A percentile compares a stretch with the other conserved stretches of the same genome.
phyloP scores from a whole-genome alignment of 169 alveolate genomes.

The Eimeria acervulina region DNA sequence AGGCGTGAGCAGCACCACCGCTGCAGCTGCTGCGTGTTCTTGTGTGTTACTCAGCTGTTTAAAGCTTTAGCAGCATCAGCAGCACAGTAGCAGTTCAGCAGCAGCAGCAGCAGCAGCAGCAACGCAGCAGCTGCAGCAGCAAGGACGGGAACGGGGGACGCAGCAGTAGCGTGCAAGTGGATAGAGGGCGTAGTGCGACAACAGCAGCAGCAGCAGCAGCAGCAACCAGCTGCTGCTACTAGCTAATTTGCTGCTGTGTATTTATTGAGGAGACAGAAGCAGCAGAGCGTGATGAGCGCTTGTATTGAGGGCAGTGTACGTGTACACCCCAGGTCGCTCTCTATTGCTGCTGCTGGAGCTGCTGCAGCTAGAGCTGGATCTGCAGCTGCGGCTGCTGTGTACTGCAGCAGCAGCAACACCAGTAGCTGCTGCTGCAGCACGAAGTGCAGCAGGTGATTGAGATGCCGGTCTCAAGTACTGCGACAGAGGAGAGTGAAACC shows the following conservation, averaged over 20 bases:
- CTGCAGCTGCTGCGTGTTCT: neutral
- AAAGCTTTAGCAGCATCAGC: neutral
- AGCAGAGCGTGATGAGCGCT: neutral
- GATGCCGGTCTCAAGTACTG: no score
- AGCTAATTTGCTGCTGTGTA: neutral
- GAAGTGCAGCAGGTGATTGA: no score
- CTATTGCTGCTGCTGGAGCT: neutral
- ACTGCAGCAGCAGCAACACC: neutral
- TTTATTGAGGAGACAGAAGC: neutral
- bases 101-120: no score
- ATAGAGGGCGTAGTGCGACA: conserved; percentile 32
- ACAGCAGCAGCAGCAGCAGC: no score
- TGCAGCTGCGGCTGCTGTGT: no score
- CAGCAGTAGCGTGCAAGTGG: conserved; percentile 2
- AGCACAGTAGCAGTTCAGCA: no score
- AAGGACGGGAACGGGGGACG: conserved; percentile 7
- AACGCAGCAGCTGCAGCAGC: conserved; percentile 50
- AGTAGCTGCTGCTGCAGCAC: conserved; percentile 21
- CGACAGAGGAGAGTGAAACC: neutral
- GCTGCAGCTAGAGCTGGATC: neutral
- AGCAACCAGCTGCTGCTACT: neutral
- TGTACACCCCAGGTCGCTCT: neutral
- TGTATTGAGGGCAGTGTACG: neutral
- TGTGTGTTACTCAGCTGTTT: neutral
- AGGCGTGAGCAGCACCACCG: neutral